Base-by-base conservation (phyloP, 2,329 filamentous ascomycete species). In the Stachybotrys chartarum region DNA sequence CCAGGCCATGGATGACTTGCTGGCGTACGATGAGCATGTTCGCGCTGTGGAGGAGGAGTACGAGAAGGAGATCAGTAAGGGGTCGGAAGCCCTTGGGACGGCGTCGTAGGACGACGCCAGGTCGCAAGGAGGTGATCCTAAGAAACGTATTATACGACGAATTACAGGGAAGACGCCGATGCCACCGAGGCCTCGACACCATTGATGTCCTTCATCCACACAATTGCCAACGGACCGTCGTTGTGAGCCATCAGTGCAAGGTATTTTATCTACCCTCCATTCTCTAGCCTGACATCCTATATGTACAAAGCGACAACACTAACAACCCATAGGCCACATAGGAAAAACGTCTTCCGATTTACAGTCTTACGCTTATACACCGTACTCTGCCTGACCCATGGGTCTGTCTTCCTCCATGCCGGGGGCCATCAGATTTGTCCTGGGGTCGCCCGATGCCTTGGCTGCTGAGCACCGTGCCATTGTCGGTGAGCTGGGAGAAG, bases 401-500 rank as follows among this genome's bases (percentile, higher is more conserved):
- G 82, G 82, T 72, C 75, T 81, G 63, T 84, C 81, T 64, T 84
- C 80, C 66, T 81, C 79, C 70, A 83, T 80, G 54, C 88, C 88
- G 24, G 86, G 79, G 54, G 87, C 87, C 86, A 91, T 87, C 63
- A 90, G 83, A 75, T 91, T 90, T 55, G 85, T 91, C 71, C 88
- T 80, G 56, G 87, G 83, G 75, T 91, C 89, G 58, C 86, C 85
- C 10, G 85, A 86, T 56, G 87, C 88, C 82, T 97, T 97, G 62
- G 92, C 89, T 54, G 90, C 93, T 52, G 91, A 96, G 81, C 91
- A 97, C 70, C 94, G 89, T 58, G 94, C 94, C 94, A 99, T 99
- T 56, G 94, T 99, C 53, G 94, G 92, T 59, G 92, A 97, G 78
- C 92, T 96, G 17, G 49, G n/a, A 16, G 3, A 30, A 30, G 24